These are phyloP conservation scores for Termitomyces sp. DNA, from an alignment of 1,284 basidiomycete genomes.

Conservation along the genomic window DNA sequence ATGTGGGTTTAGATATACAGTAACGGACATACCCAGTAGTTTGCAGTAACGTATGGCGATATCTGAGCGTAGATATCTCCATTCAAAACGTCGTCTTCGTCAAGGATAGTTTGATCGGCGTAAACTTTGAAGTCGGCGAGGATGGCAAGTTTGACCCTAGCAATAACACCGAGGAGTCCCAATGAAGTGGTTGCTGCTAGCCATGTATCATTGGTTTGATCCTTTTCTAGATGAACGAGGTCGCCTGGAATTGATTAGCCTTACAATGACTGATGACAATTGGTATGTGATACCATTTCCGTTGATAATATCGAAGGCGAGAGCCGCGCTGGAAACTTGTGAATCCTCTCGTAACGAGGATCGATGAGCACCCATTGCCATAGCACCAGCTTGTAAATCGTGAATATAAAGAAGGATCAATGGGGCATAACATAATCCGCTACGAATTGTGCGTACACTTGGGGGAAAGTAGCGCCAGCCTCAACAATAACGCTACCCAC, in stretches of 20 bases:
- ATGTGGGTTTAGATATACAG: background rate
- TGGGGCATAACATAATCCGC: too few relatives aligned
- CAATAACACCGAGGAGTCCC: constrained; percentile 31
- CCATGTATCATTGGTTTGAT: constrained; percentile 28
- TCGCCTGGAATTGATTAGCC: constrained; percentile 21
- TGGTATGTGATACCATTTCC: constrained; percentile 24
- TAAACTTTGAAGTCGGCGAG: constrained; percentile 30
- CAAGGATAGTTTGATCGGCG: constrained; percentile 26
- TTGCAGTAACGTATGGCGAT: constrained; percentile 33
- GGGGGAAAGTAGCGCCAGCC: constrained; percentile 31
- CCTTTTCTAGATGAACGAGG: constrained; percentile 27
- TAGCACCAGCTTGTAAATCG: constrained; percentile 26
- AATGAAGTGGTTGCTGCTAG: constrained; percentile 33
- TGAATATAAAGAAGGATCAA: constrained; percentile 8
- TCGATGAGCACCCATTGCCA: constrained; percentile 34
- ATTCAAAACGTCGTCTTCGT: constrained; percentile 29
- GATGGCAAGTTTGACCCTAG: constrained; percentile 28
- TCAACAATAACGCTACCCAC: constrained; percentile 30
- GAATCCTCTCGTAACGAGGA: constrained; percentile 33
- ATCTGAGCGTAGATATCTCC: constrained; percentile 28
- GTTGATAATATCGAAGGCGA: constrained; percentile 32
- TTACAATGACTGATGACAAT: background rate
- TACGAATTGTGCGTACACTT: constrained; percentile 23
- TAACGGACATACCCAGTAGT: constrained; percentile 29
- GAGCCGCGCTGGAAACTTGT: constrained; percentile 30